Percentiles rank a stretch among this genome's conserved stretches.
Evolutionary conservation across 805 yeast genomes (phyloP).

Genomic region (Candida sithepensis): DNA sequence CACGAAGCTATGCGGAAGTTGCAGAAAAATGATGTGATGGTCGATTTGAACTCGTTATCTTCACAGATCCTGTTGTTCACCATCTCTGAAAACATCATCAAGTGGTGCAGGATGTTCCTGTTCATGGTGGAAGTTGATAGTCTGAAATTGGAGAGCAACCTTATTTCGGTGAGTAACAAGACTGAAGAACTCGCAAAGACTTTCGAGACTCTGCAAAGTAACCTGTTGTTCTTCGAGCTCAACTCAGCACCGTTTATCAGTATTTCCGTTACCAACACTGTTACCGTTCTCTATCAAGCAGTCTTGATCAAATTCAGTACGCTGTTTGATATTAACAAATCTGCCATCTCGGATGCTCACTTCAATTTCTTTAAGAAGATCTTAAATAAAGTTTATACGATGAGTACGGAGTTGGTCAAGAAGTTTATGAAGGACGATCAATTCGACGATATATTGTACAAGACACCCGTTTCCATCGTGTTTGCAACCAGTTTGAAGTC

Average conservation of each 20-base stretch:
- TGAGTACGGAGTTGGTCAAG: constrained; percentile 17
- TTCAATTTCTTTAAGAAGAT: constrained; percentile 19
- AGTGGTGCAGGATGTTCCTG: constrained; percentile 31
- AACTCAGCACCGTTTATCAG: constrained; percentile 23
- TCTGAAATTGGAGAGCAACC: constrained; percentile 16
- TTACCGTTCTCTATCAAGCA: constrained; percentile 26
- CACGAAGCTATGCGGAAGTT: constrained; percentile 30
- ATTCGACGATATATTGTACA: constrained; percentile 13
- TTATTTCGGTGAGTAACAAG: constrained; percentile 19
- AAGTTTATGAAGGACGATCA: constrained; percentile 16
- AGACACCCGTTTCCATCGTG: constrained; percentile 23
- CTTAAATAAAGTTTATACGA: constrained; percentile 17
- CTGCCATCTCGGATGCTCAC: constrained; percentile 12
- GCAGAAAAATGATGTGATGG: constrained; percentile 25
- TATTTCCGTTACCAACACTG: constrained; percentile 24
- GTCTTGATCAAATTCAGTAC: constrained; percentile 24
- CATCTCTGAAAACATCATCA: constrained; percentile 28
- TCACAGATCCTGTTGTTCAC: constrained; percentile 27
- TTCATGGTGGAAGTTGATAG: constrained; percentile 27
- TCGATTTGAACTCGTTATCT: constrained; percentile 25
- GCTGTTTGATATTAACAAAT: constrained; percentile 18
- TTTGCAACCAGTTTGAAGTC: constrained; percentile 28
- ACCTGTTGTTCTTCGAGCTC: constrained; percentile 25
- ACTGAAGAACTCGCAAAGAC: constrained; percentile 25
- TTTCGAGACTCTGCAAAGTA: constrained; percentile 25